phyloP scores from a whole-genome alignment of 1,284 basidiomycete species.

The Retiboletus flavoniger region DNA sequence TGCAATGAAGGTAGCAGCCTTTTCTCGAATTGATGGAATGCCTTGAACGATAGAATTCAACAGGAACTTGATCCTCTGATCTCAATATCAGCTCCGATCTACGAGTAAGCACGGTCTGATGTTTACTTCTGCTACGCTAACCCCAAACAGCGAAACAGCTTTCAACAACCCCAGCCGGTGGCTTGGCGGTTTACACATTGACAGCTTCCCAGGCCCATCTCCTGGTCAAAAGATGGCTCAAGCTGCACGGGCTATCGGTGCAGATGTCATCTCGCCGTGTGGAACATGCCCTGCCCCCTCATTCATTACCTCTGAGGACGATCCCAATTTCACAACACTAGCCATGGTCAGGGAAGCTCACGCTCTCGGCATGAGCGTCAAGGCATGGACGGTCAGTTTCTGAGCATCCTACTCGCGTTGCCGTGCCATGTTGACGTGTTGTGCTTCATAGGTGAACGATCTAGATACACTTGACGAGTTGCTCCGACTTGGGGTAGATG shows the following conservation, averaged over 20 bases:
- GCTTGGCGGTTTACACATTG: conserved; percentile 61
- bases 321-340: conserved; percentile 61
- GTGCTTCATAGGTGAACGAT: conserved; percentile 48
- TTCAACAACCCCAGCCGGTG: conserved; percentile 50
- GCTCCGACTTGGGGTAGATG: conserved; percentile 61
- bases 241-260: conserved; percentile 66
- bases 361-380: conserved; percentile 57
- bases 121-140: conserved; percentile 11
- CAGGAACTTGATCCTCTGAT: conserved; percentile 51
- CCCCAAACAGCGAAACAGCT: conserved; percentile 41
- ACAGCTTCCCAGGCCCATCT: conserved; percentile 56
- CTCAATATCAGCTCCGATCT: conserved; percentile 59
- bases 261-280: conserved; percentile 67
- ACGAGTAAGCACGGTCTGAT: conserved; percentile 44
- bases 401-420: not conserved
- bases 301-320: conserved; percentile 34
- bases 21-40: not conserved
- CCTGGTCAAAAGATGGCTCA: conserved; percentile 55
- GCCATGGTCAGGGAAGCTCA: conserved; percentile 70
- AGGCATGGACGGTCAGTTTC: conserved; percentile 68
- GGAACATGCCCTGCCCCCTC: conserved; percentile 39
- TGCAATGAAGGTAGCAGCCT: conserved; percentile 57
- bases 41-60: not conserved
- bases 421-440: conserved; percentile 13
- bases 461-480: conserved; percentile 62